Base-by-base conservation (phyloP, 208 protist genomes). In the Wallacemonas rigidus region DNA sequence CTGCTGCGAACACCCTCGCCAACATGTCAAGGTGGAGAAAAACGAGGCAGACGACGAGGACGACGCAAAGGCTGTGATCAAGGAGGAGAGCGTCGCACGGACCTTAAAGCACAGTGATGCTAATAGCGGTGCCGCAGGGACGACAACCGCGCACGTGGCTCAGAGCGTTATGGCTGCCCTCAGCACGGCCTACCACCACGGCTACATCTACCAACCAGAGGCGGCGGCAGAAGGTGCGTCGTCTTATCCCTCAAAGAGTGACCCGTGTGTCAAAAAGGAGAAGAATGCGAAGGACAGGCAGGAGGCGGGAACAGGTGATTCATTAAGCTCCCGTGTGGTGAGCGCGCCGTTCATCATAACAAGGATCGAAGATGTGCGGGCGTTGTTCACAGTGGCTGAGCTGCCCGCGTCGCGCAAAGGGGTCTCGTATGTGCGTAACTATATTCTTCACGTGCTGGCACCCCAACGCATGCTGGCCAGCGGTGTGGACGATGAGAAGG, bases 341-440 rank as follows among this genome's bases (percentile, higher is more conserved):
- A 5, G 41, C 47, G 11, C 54, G 2, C 60, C 73, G 14, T 90
- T 87, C 74, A 53, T 74, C 2, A 61, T 87, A 40, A 63, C 48
- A 47, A 61, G 69, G 12, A 74, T 86, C 26, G 71, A 84, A 14
- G 69, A 80, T 36, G 77, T 93, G 15, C 79, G 88, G 3, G 48
- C 69, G 9, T 71, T 93, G 7, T 86, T 93, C 54, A 76, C 65
- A n/a, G 74, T 97, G 12, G 82, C 85, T 40, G 80, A 81, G 35
- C 82, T 97, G 3, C 88, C 87, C 8, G 71, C 85, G 35, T 75
- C 76, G 43, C 79, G 90, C 62, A 69, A 83, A 17, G 93, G 93
- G 43, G 82, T 97, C 12, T 91, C 88, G 5, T 97, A 94, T 76
- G 88, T 88, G 48, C 84, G 93, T 9, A 95, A 97, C 78, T 86